Percentiles rank a stretch among this genome's conserved stretches.
Evolutionary conservation across 805 yeast genomes (phyloP).

Genomic region (Lipomyces orientalis): DNA sequence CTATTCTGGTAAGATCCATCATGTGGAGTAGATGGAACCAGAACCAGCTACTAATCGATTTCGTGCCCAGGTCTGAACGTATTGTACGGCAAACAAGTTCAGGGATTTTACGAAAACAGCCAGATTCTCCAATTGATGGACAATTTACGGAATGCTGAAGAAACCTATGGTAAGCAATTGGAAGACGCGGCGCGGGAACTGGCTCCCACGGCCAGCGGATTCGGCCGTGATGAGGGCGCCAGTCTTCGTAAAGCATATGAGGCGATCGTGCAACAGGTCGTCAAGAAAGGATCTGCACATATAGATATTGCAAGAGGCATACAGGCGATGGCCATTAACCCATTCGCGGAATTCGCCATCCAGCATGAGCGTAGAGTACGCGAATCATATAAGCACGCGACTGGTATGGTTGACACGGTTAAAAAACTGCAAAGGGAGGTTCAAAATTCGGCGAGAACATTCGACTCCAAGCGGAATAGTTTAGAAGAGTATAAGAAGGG

Average conservation of each 20-base stretch:
- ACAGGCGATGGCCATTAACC: conserved; percentile 63
- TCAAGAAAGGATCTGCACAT: conserved; percentile 62
- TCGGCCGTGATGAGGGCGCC: conserved; percentile 66
- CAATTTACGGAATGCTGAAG: conserved; percentile 75
- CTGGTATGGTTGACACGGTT: conserved; percentile 54
- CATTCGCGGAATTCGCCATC: conserved; percentile 74
- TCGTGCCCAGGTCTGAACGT: conserved; percentile 46
- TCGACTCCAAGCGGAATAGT: not conserved
- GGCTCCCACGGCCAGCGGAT: conserved; percentile 50
- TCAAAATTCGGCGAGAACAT: conserved; percentile 8
- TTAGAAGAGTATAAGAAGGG: not conserved
- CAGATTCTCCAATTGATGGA: conserved; percentile 69
- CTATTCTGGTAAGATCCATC: conserved; percentile 50
- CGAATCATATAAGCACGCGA: conserved; percentile 61
- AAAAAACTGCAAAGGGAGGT: conserved; percentile 61
- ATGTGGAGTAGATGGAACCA: not conserved
- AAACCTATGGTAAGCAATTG: conserved; percentile 64
- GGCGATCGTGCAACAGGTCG: conserved; percentile 61
- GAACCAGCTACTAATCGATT: conserved; percentile 30
- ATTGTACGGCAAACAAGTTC: conserved; percentile 48
- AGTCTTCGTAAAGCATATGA: conserved; percentile 67
- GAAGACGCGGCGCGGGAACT: conserved; percentile 49
- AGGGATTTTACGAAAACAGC: conserved; percentile 72
- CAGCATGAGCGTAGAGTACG: conserved; percentile 73
- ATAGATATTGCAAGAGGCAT: conserved; percentile 66